Evolutionary conservation across 192 early-diverging fungal genomes (phyloP).

Genomic region (Jimgerdemannia lactiflua): DNA sequence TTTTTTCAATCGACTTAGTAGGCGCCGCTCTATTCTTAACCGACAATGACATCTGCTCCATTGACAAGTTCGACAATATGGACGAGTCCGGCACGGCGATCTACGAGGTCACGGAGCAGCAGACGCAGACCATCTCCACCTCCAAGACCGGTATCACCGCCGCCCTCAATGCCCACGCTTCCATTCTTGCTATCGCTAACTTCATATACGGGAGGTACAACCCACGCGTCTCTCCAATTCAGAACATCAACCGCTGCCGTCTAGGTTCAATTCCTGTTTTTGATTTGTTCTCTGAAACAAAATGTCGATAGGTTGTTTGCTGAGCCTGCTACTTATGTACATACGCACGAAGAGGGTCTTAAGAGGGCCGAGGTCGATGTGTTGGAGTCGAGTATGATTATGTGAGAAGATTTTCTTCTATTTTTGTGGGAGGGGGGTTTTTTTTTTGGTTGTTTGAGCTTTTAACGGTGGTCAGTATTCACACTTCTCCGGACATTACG

Average conservation of each 20-base stretch:
- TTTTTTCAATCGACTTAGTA: no score
- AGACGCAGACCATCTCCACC: constrained; percentile 96
- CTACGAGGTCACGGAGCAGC: constrained; percentile 99
- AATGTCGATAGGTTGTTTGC: constrained; percentile 83
- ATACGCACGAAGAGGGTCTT: constrained; percentile 74
- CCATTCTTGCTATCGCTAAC: constrained; percentile 93
- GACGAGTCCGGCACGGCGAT: no score
- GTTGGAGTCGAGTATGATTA: constrained; percentile 73
- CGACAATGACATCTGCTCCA: no score
- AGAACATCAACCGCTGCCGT: constrained; percentile 98
- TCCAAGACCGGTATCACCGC: constrained; percentile 99
- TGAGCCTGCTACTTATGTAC: constrained; percentile 93
- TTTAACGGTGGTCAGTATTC: not conserved
- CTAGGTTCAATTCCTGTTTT: constrained; percentile 93
- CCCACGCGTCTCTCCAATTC: constrained; percentile 77
- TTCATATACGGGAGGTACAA: constrained; percentile 96
- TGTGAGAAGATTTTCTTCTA: constrained; percentile 30
- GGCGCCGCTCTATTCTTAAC: no score
- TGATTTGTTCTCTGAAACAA: constrained; percentile 88
- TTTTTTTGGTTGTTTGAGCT: not conserved
- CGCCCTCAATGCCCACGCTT: constrained; percentile 94
- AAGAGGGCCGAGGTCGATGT: constrained; percentile 47
- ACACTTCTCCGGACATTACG: not conserved
- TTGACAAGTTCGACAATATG: no score
- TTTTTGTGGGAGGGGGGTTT: no score